Evolutionary conservation across 306 rosid species (phyloP).

Genomic region (Ormosia emarginata): DNA sequence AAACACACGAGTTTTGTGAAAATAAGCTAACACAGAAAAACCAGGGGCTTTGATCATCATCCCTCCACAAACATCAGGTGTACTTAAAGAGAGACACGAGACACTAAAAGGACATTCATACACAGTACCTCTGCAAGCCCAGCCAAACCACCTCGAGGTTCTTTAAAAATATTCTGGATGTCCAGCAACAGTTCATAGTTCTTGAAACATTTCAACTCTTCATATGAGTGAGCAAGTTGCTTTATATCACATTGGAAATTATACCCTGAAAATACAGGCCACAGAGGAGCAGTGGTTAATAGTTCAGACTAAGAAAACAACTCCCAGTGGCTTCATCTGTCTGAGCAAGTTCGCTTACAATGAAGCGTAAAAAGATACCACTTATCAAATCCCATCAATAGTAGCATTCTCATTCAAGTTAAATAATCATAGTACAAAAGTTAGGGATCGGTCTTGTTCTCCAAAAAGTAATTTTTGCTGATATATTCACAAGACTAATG

Average conservation of each 20-base stretch:
- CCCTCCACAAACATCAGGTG: neutral
- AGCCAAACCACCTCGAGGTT: constrained; percentile 79
- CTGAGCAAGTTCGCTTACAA: neutral
- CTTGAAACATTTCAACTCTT: constrained; percentile 74
- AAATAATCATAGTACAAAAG: constrained; percentile 18
- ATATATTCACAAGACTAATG: constrained; percentile 7
- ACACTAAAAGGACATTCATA: neutral
- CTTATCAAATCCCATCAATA: neutral
- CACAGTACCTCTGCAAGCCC: constrained; percentile 72
- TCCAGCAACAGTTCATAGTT: constrained; percentile 79
- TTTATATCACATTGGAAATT: constrained; percentile 82
- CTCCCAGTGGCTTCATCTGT: neutral
- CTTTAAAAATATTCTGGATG: constrained; percentile 74
- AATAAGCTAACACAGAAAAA: constrained; percentile 13
- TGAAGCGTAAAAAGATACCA: neutral
- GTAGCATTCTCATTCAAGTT: constrained; percentile 4
- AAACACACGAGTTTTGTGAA: constrained; percentile 24
- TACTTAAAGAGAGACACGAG: neutral
- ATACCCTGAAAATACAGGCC: constrained; percentile 64
- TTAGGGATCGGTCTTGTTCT: neutral
- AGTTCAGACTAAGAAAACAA: constrained; percentile 4
- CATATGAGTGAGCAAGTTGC: constrained; percentile 83
- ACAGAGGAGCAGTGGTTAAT: constrained; percentile 23
- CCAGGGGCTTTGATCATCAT: neutral
- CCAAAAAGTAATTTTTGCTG: neutral